Percentiles rank a stretch among this genome's conserved stretches.
Evolutionary conservation across 2,329 filamentous ascomycete species (phyloP).

Genomic region (Dactylellina drechsleri): DNA sequence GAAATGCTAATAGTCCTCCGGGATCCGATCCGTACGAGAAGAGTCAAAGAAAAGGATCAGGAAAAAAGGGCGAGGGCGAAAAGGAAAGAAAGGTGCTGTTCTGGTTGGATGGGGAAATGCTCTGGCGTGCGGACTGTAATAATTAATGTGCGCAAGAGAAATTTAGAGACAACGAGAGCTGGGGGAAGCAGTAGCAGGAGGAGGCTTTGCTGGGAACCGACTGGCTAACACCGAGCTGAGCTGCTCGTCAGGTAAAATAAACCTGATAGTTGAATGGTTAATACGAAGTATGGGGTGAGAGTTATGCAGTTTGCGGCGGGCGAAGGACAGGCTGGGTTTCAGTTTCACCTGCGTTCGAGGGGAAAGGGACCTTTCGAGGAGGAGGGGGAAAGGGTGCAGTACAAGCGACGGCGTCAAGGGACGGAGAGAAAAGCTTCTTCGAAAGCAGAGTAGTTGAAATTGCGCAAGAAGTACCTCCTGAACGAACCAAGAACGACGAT

Average conservation of each 20-base stretch:
- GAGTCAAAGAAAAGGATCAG: conserved; percentile 6
- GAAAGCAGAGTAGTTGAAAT: conserved; percentile 16
- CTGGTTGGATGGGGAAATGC: conserved; percentile 24
- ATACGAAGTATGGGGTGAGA: too few species aligned
- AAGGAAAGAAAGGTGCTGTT: not conserved
- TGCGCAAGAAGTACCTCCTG: not conserved
- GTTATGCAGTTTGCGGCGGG: too few species aligned
- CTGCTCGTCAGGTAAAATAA: conserved; percentile 24
- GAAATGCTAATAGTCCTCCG: conserved; percentile 27
- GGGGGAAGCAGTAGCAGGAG: not conserved
- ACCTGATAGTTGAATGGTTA: conserved; percentile 1
- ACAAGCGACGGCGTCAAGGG: conserved; percentile 45
- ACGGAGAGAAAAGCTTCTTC: conserved; percentile 37
- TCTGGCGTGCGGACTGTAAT: conserved; percentile 17
- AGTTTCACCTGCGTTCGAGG: conserved; percentile 54
- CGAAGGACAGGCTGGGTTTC: conserved; percentile 30
- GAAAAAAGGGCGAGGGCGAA: conserved; percentile 16
- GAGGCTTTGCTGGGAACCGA: not conserved
- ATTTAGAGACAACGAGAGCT: conserved; percentile 26
- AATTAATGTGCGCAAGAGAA: conserved; percentile 13
- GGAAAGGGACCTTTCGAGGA: not conserved
- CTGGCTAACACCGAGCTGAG: not conserved
- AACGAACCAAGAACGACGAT: too few species aligned
- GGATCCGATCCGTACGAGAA: conserved; percentile 1
- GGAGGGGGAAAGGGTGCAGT: conserved; percentile 11